phyloP scores from a whole-genome alignment of 1,139 yeast species.

The Lodderomyces pseudojiufengensis region DNA sequence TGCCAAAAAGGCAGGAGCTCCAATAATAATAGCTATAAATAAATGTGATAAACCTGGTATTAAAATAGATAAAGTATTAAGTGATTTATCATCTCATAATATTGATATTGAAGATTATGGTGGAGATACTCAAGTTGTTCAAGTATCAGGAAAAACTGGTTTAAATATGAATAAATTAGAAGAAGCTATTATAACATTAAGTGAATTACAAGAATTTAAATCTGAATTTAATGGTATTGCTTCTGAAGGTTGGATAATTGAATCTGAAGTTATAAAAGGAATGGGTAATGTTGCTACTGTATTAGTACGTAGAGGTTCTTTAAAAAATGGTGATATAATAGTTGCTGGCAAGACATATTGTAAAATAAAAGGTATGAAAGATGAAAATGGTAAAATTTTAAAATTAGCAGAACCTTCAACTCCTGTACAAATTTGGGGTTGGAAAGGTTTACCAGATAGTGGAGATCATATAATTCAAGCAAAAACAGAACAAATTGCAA shows the following conservation, averaged over 20 bases:
- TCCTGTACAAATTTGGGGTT: constrained; percentile 90
- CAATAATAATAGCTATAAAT: constrained; percentile 86
- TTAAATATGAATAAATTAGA: constrained; percentile 84
- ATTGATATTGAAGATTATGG: constrained; percentile 91
- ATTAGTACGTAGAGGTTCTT: constrained; percentile 72
- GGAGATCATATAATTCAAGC: constrained; percentile 87
- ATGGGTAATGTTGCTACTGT: constrained; percentile 86
- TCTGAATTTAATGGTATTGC: constrained; percentile 54
- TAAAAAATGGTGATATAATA: constrained; percentile 64
- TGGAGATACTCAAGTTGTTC: constrained; percentile 89
- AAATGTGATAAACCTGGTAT: constrained; percentile 84
- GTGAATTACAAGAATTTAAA: constrained; percentile 77
- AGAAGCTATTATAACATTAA: constrained; percentile 80
- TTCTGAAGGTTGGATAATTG: constrained; percentile 88
- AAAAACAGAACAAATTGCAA: constrained; percentile 67
- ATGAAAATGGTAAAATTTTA: constrained; percentile 65
- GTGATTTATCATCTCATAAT: constrained; percentile 73
- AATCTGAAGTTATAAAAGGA: constrained; percentile 78
- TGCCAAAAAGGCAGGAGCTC: constrained; percentile 79
- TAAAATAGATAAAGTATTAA: constrained; percentile 66
- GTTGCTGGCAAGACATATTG: constrained; percentile 88
- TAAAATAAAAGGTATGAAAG: constrained; percentile 77
- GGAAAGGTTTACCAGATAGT: constrained; percentile 91
- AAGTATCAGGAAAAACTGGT: constrained; percentile 82
- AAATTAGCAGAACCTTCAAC: constrained; percentile 80